Base-by-base conservation (phyloP, 1,284 basidiomycete species). In the Heterobasidion annosum region DNA sequence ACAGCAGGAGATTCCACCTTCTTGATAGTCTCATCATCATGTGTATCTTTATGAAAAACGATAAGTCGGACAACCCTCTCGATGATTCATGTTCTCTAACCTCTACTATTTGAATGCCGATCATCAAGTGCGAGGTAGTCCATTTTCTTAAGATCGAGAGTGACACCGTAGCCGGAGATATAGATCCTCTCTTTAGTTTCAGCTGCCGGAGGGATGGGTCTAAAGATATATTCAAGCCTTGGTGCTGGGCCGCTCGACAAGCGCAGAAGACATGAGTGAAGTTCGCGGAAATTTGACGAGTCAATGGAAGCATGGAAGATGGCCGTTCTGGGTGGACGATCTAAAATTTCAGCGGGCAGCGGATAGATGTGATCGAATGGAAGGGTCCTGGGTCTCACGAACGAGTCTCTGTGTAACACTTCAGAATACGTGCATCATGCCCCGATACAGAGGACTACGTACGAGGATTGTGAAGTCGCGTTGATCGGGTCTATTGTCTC, bases 111-210 rank as follows among this genome's bases (percentile, higher is more conserved):
- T 9, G 68, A 61, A 16, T 75, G 66, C 50, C 94, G 74, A 66
- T 98, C 94, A 65, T 98, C 94, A 2, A 98, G 75, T 2, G 91
- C 93, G 13, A 98, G 81, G 65, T 99, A 99, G 67, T 99, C 96
- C 73, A 85, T 98, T 71, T 96, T 98, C 75, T 99, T 99, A 62
- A 99, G 71, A 62, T 97, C 93, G 54, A 99, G 76, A 33, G 89
- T 79, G 7, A 95, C 93, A 3, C 95, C 95, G 63, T 93, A 99
- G 6, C 96, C 95, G 7, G 88, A 83, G 4, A 98, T 71, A 58
- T 80, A 78, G 54, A 68, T 78, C 12, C 69, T 66, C 8, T 62
- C 56, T 0, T 56, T 58, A 0, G 54, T 8, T 8, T 61, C 48
- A 40, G 3, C 58, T 59, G 4, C 50, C 37, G 78, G 74, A 1